Conservation (phyloP, 306 rosid genomes). For the Boehmeria nivea region DNA sequence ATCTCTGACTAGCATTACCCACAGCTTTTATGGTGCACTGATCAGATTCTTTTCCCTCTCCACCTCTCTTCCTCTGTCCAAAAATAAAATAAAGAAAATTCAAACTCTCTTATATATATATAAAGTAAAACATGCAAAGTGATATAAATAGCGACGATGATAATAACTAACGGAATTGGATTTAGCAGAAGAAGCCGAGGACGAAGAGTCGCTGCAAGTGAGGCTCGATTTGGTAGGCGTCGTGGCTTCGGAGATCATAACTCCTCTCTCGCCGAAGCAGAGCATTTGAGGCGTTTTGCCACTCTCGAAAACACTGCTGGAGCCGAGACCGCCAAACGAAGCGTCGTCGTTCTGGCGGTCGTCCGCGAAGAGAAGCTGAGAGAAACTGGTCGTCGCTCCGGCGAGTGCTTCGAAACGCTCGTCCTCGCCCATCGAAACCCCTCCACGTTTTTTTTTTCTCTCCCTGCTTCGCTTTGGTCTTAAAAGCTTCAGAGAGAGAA, state of each 20-base stretch:
- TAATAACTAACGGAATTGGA: slow-evolving; percentile 31
- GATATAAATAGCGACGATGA: not conserved
- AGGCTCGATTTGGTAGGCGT: slow-evolving; percentile 38
- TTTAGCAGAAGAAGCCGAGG: slow-evolving; percentile 49
- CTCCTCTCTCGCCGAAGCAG: slow-evolving; percentile 39
- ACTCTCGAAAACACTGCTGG: slow-evolving; percentile 18
- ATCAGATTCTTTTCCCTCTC: slow-evolving; percentile 29
- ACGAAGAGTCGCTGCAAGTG: slow-evolving; percentile 60
- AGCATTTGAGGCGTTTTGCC: slow-evolving; percentile 63
- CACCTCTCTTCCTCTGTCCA: slow-evolving; percentile 58
- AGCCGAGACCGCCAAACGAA: slow-evolving; percentile 17
- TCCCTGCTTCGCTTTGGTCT: no score
- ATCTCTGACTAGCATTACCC: slow-evolving; percentile 24
- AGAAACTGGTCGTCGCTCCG: slow-evolving; percentile 50
- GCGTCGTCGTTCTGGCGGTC: slow-evolving; percentile 37
- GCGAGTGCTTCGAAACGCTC: slow-evolving; percentile 26
- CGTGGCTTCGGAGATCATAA: slow-evolving; percentile 19
- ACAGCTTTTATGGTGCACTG: slow-evolving; percentile 10
- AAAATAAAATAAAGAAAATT: not conserved
- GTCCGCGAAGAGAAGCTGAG: slow-evolving; percentile 61
- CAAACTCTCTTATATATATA: not conserved
- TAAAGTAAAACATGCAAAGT: not conserved
- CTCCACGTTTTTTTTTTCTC: not conserved
- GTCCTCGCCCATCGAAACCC: slow-evolving; percentile 41
- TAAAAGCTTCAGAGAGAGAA: not conserved